phyloP scores from a whole-genome alignment of 2,329 filamentous ascomycete genomes.

The Colletotrichum tofieldiae region DNA sequence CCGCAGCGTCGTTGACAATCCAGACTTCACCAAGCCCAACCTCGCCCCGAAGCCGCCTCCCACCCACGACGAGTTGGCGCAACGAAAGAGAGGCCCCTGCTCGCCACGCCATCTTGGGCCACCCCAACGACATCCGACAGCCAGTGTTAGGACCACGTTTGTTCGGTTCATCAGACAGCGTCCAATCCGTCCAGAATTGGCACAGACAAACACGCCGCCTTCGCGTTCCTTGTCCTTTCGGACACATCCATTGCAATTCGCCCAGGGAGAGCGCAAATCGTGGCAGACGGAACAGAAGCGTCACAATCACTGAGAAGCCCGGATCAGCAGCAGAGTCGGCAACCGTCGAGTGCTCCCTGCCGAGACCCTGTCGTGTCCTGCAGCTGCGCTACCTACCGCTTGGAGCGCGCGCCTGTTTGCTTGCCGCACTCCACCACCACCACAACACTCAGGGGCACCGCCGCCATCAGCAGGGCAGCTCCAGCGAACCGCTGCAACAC shows the following conservation, averaged over 20 bases:
- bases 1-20: constrained; percentile 5
- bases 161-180: background rate
- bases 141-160: constrained; percentile 22
- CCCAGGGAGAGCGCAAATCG: background rate
- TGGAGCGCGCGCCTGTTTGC: constrained; percentile 27
- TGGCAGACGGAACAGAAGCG: constrained; percentile 4
- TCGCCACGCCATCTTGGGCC: constrained; percentile 17
- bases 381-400: constrained; percentile 26
- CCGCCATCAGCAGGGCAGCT: background rate
- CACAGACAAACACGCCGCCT: background rate
- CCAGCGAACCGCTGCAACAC: background rate
- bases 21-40: background rate
- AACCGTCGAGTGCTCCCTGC: constrained; percentile 1
- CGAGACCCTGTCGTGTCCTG: constrained; percentile 28
- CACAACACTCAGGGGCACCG: constrained; percentile 7
- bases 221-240: background rate
- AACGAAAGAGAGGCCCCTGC: constrained; percentile 15
- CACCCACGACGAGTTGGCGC: constrained; percentile 13
- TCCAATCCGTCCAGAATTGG: background rate
- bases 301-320: constrained; percentile 1
- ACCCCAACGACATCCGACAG: constrained; percentile 29
- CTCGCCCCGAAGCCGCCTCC: background rate
- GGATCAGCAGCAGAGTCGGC: constrained; percentile 18
- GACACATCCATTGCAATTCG: background rate
- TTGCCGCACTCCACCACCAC: constrained; percentile 31